These are phyloP conservation scores for Vitis hybrid DNA, from an alignment of 177 flowering plant genomes.

Conservation along the genomic window DNA sequence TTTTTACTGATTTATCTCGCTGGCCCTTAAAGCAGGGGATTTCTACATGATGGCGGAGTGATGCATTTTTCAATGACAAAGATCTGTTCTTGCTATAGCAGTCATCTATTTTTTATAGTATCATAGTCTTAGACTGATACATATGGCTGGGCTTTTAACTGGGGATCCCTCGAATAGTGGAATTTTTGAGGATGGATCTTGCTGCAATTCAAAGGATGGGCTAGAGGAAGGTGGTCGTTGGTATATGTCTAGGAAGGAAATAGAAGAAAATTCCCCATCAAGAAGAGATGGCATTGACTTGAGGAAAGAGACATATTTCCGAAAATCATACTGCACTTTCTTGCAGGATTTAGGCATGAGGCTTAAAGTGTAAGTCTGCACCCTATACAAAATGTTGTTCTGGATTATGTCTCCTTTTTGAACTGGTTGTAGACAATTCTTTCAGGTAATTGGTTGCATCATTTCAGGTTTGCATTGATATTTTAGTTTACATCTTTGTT, in stretches of 20 bases:
- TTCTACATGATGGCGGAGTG: neutral
- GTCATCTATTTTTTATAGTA: neutral
- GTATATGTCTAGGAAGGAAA: slow-evolving; percentile 63
- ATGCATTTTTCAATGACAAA: neutral
- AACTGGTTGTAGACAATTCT: too few species aligned
- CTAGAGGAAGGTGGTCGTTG: slow-evolving; percentile 46
- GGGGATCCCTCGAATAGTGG: slow-evolving; percentile 57
- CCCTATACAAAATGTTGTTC: too few species aligned
- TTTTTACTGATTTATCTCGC: neutral
- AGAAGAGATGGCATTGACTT: slow-evolving; percentile 61
- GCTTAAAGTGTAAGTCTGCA: slow-evolving; percentile 59
- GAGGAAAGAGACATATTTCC: slow-evolving; percentile 64
- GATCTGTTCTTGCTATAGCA: neutral
- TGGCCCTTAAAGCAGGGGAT: neutral
- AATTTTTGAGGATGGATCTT: slow-evolving; percentile 36
- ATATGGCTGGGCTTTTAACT: slow-evolving; percentile 47
- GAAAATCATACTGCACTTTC: slow-evolving; percentile 68
- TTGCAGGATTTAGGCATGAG: slow-evolving; percentile 71
- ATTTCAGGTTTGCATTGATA: too few species aligned
- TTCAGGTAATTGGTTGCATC: too few species aligned
- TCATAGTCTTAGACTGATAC: slow-evolving; percentile 7
- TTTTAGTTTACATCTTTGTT: too few species aligned
- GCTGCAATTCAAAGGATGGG: slow-evolving; percentile 34
- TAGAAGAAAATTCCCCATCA: slow-evolving; percentile 73
- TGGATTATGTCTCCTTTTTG: too few species aligned